These are phyloP conservation scores for Boletus vinaceobasis DNA, from an alignment of 768 basidiomycete species.

Conservation along the genomic window DNA sequence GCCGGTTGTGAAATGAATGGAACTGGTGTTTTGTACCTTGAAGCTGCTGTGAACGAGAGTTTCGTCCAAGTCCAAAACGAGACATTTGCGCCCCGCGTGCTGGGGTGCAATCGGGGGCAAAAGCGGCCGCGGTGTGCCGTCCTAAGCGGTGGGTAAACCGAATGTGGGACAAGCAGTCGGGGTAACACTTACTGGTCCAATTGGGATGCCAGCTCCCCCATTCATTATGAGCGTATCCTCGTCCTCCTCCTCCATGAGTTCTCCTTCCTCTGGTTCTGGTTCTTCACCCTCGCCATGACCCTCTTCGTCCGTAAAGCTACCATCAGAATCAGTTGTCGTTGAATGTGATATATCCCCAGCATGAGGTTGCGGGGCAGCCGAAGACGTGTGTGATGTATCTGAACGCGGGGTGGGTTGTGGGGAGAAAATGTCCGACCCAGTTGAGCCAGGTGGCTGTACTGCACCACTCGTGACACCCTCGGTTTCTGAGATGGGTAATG, in stretches of 20 bases:
- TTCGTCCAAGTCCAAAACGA: constrained; percentile 96
- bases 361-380: constrained; percentile 28
- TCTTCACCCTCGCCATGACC: constrained; percentile 69
- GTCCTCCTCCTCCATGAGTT: constrained; percentile 74
- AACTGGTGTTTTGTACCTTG: constrained; percentile 59
- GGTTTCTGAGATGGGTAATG: constrained; percentile 66
- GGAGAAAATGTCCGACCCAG: constrained; percentile 40
- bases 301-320: constrained; percentile 58
- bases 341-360: constrained; percentile 29
- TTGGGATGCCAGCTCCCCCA: constrained; percentile 93
- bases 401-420: constrained; percentile 24
- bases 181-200: constrained; percentile 70
- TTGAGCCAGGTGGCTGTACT: constrained; percentile 87
- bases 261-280: constrained; percentile 55
- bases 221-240: constrained; percentile 86
- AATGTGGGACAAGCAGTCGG: neutral
- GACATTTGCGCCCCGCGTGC: constrained; percentile 87
- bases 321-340: constrained; percentile 32
- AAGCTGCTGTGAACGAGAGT: constrained; percentile 97
- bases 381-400: constrained; percentile 21
- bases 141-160: constrained; percentile 42
- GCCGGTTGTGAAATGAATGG: neutral
- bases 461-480: constrained; percentile 89
- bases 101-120: constrained; percentile 78
- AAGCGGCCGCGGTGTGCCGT: constrained; percentile 84